Conservation (phyloP, 78 protist genomes). For the Chrysochromulina tobinii region DNA sequence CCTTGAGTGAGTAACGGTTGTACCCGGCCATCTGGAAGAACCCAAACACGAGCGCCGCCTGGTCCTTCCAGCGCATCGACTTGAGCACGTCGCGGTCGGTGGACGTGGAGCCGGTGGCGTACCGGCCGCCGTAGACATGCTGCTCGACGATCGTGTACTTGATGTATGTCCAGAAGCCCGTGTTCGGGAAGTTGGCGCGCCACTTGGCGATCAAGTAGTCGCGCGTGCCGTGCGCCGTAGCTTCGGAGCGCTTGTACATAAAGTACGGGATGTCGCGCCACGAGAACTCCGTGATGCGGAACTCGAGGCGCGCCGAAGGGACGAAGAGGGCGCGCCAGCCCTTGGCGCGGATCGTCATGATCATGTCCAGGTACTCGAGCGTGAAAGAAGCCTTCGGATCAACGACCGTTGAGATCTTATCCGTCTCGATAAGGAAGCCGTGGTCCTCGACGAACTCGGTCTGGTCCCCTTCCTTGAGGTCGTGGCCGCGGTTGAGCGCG, state of each 20-base stretch:
- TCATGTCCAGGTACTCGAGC: conserved; percentile 15
- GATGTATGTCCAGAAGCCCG: conserved; percentile 36
- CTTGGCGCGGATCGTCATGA: conserved; percentile 17
- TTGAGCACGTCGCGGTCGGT: background rate
- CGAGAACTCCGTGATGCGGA: conserved; percentile 22
- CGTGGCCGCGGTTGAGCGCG: conserved; percentile 14
- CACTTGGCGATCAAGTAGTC: conserved; percentile 29
- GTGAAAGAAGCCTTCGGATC: conserved; percentile 34
- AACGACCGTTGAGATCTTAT: background rate
- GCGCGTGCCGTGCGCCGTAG: conserved; percentile 19
- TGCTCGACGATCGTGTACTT: conserved; percentile 25
- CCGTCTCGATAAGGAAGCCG: conserved; percentile 26
- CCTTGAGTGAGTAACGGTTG: background rate
- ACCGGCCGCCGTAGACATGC: background rate
- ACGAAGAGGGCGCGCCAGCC: background rate
- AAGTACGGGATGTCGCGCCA: conserved; percentile 45
- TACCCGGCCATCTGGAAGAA: conserved; percentile 12
- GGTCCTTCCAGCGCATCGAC: background rate
- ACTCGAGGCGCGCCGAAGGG: conserved; percentile 40
- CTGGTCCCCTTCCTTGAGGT: conserved; percentile 33
- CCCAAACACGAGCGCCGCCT: conserved; percentile 3
- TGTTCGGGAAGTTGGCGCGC: conserved; percentile 41
- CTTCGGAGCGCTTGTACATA: conserved; percentile 33
- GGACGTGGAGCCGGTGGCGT: too few relatives aligned
- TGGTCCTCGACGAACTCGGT: conserved; percentile 38